Evolutionary conservation across 2,329 filamentous ascomycete genomes (phyloP), one percentile per base, ranked within the genome.

Genomic region (Sclerotinia subarctica): DNA sequence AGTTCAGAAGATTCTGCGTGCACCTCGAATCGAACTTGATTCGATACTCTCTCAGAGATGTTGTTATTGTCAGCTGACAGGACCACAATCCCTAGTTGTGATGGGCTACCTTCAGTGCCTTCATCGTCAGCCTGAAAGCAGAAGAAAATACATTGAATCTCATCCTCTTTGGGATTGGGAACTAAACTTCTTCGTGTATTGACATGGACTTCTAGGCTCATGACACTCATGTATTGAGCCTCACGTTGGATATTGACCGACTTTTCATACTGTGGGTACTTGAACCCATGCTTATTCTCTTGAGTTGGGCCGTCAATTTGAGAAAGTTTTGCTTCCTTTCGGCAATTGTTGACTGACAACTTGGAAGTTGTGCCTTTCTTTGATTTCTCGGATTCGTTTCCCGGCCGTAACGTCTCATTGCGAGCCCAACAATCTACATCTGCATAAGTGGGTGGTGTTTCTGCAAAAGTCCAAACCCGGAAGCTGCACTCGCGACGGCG

Each of bases 161-260:
- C 91, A 77, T 99, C 95, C 73, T 96, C 86, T 73, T 94, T 92
- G 0, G 95, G 95, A 75, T 99, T 93, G 0, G 95, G 93, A 2
- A 93, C 86, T 11, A 97, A 83, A 60, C 87, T 88, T 8, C 88
- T 92, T 67, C 94, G 86, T 5, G 91, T 95, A 73, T 96, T 97
- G 70, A 96, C 90, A 76, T 99, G 94, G 5, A 98, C 81, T 77
- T 99, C 95, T 8, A 99, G 79, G 72, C 93, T 96, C 92, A 99
- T 94, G 24, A 90, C 93, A 73, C 92, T 97, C 95, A 99, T 98
- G 77, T 97, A 96, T 73, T 95, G 91, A 3, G 88, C 88, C 77
- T 96, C 92, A 72, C 94, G 91, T 74, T 92, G 87, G 24, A 96
- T 88, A 72, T 88, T 93, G 0, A 89, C 91, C 1, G 89, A 89